Conservation (phyloP, 2,329 filamentous ascomycete genomes). For the Berkeleyomyces rouxiae region DNA sequence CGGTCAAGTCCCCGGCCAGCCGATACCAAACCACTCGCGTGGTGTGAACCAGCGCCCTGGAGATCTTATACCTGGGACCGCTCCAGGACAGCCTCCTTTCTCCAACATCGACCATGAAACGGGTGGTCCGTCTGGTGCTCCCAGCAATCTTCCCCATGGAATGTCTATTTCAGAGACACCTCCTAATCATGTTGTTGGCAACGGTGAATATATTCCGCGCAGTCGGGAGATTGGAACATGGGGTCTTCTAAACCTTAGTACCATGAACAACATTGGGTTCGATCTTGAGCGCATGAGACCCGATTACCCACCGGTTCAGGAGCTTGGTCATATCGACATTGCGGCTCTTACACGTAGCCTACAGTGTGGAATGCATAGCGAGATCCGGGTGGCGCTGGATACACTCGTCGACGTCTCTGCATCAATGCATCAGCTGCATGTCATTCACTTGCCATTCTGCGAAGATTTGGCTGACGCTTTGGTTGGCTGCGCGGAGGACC, state of each 20-base stretch:
- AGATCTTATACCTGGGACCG: background rate
- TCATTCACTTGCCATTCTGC: conserved; percentile 52
- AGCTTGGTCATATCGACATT: conserved; percentile 79
- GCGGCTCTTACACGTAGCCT: conserved; percentile 77
- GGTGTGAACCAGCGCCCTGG: background rate
- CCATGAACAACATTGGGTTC: conserved; percentile 45
- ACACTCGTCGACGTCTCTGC: conserved; percentile 51
- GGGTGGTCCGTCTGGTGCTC: background rate
- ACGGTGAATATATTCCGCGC: conserved; percentile 38
- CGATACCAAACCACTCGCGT: conserved; percentile 24
- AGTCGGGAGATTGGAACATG: conserved; percentile 39
- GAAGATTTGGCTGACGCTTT: conserved; percentile 81
- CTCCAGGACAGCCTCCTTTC: background rate
- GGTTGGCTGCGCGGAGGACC: conserved; percentile 79
- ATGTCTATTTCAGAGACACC: conserved; percentile 14
- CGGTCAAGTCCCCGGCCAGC: conserved; percentile 14
- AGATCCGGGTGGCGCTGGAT: conserved; percentile 81
- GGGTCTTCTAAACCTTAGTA: conserved; percentile 56
- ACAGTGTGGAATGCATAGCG: conserved; percentile 74
- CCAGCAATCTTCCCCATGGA: conserved; percentile 22
- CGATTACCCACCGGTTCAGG: conserved; percentile 54
- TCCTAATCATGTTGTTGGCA: conserved; percentile 3
- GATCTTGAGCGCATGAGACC: conserved; percentile 55
- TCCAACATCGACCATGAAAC: background rate
- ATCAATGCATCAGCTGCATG: conserved; percentile 48